Evolutionary conservation across 768 basidiomycete species (phyloP).

Genomic region (Termitomyces sp.): DNA sequence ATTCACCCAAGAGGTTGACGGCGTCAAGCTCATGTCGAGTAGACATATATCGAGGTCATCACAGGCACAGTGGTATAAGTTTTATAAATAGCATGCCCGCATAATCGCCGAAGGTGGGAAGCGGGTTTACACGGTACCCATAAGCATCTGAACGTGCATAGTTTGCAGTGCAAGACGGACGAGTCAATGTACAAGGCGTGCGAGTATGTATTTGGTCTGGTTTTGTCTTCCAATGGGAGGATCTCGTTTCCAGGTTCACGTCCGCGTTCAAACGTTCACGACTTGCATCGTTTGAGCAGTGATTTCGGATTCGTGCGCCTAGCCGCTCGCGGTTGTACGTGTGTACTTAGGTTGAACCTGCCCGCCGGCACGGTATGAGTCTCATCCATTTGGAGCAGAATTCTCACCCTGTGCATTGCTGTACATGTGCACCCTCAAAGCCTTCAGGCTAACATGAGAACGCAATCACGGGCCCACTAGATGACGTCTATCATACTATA

Average conservation of each 20-base stretch:
- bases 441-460: constrained; percentile 1
- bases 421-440: constrained; percentile 9
- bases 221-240: no score
- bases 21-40: neutral
- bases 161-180: neutral
- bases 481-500: constrained; percentile 1
- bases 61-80: neutral
- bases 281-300: neutral
- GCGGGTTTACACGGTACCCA: neutral
- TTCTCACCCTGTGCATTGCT: constrained; percentile 13
- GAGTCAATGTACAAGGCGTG: no score
- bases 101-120: constrained; percentile 4
- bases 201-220: no score
- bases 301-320: neutral
- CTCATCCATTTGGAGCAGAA: constrained; percentile 13
- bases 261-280: no score
- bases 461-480: neutral
- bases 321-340: neutral
- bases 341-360: neutral
- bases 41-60: neutral
- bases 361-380: constrained; percentile 1
- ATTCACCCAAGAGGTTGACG: neutral
- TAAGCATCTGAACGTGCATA: neutral
- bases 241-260: no score
- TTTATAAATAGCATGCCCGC: neutral